These are phyloP conservation scores for Malassezia psittaci DNA, from an alignment of 1,284 basidiomycete species.

Conservation along the genomic window DNA sequence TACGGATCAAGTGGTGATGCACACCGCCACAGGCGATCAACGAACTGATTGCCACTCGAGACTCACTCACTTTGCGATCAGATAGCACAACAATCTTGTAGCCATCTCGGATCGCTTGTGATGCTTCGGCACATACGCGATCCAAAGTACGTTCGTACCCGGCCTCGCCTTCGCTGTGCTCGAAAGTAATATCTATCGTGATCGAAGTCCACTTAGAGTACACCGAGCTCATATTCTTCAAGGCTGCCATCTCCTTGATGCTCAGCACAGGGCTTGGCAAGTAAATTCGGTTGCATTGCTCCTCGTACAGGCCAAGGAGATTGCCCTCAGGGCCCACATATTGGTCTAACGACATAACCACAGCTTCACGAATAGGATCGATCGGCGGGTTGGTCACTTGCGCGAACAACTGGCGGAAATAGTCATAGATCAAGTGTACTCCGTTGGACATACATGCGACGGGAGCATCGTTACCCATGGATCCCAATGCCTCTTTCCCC, in stretches of 20 bases:
- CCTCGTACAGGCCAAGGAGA: constrained; percentile 39
- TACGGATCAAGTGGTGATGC: constrained; percentile 45
- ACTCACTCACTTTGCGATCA: constrained; percentile 33
- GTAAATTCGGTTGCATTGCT: constrained; percentile 40
- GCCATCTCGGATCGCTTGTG: constrained; percentile 36
- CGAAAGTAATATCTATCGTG: constrained; percentile 42
- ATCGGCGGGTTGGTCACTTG: constrained; percentile 47
- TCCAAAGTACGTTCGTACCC: constrained; percentile 40
- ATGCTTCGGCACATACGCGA: constrained; percentile 39
- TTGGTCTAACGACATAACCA: constrained; percentile 46
- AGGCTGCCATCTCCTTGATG: constrained; percentile 38
- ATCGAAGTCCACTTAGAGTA: constrained; percentile 34
- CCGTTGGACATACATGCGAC: constrained; percentile 39
- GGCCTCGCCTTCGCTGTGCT: constrained; percentile 33
- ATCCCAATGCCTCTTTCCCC: constrained; percentile 43
- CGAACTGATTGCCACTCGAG: constrained; percentile 40
- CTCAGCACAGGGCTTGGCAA: constrained; percentile 36
- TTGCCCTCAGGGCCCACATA: constrained; percentile 45
- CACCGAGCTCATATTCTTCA: constrained; percentile 35
- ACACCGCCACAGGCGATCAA: constrained; percentile 42
- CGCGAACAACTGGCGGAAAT: constrained; percentile 46
- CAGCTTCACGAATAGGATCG: constrained; percentile 43
- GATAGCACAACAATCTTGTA: constrained; percentile 37
- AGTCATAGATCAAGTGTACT: constrained; percentile 42
- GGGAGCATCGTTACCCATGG: constrained; percentile 44